Evolutionary conservation across 805 yeast genomes (phyloP).

Genomic region (Saccharomycopsis schoenii): DNA sequence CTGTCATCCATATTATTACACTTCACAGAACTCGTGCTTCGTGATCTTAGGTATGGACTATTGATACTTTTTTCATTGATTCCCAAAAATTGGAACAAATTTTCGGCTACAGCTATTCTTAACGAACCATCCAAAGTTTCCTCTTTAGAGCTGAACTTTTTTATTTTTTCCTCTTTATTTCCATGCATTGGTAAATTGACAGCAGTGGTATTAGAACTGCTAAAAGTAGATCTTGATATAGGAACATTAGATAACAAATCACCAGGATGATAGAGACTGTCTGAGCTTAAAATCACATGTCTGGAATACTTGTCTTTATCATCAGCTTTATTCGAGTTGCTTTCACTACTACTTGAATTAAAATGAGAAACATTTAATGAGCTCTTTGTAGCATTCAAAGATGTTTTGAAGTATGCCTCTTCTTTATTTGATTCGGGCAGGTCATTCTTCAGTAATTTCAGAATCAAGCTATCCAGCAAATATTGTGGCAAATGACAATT

Average conservation of each 20-base stretch:
- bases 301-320: constrained; percentile 26
- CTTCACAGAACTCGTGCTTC: constrained; percentile 19
- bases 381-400: neutral
- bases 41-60: constrained; percentile 16
- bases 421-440: neutral
- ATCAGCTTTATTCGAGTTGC: neutral
- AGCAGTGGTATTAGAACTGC: constrained; percentile 8
- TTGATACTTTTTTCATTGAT: constrained; percentile 34
- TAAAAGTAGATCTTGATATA: constrained; percentile 31
- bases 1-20: neutral
- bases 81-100: constrained; percentile 60
- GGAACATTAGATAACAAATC: constrained; percentile 79
- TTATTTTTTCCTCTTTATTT: constrained; percentile 11
- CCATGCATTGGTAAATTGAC: neutral
- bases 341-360: neutral
- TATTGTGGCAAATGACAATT: constrained; percentile 51
- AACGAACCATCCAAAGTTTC: constrained; percentile 63
- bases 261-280: constrained; percentile 66
- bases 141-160: constrained; percentile 43
- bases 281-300: constrained; percentile 43
- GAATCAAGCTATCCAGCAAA: constrained; percentile 45
- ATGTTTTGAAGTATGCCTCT: neutral
- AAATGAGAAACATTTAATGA: neutral
- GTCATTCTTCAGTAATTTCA: neutral
- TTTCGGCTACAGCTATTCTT: constrained; percentile 58